Base-by-base conservation (phyloP, 768 basidiomycete species). In the Rhodocollybia butyracea region DNA sequence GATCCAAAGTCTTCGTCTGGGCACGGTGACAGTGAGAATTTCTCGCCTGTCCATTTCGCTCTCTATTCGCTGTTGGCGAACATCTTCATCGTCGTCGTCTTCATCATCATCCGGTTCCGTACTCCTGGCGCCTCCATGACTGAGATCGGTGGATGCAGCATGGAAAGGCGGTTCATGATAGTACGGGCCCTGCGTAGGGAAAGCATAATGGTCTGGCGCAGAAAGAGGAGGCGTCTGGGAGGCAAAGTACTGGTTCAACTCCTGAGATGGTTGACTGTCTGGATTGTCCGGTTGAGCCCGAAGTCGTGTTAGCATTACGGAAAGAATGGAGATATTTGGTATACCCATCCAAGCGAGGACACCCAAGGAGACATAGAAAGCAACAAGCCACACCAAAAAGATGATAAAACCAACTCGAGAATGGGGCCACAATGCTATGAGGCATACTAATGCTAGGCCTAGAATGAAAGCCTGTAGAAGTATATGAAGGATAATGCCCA, bases 11-110 rank as follows among this genome's bases (percentile, higher is more conserved):
- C 80, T 84, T 60, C 89, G 87, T 65, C 82, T 85, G 19, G 91
- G 91, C 12, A 84, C 80, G 40, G 84, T 85, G 58, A 92, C 81
- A 63, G 92, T 89, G n/a, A 87, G 88, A 29, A 92, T 89, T 60
- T 92, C 89, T 46, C 91, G 80, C 60, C 89, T 76, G 36, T 77
- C 83, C 80, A 93, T 89, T 68, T 92, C 90, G 55, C 87, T 85
- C 65, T 92, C 91, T 31, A 91, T 90, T 61, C 82, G 76, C 57
- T 83, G 77, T 66, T 91, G 89, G 57, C 84, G 76, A 12, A 83
- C 78, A 46, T 86, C 83, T 59, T 91, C 89, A 60, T 91, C 89
- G 54, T 87, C 73, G 45, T 89, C 86, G 29, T 87, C 85, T 19
- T 89, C 85, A 10, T 82, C 76, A 11, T 81, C 81, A 51, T 84